Evolutionary conservation across 352 stramenopile species (phyloP), one percentile per base, ranked within the genome.

Genomic region (Phytophthora capsici): DNA sequence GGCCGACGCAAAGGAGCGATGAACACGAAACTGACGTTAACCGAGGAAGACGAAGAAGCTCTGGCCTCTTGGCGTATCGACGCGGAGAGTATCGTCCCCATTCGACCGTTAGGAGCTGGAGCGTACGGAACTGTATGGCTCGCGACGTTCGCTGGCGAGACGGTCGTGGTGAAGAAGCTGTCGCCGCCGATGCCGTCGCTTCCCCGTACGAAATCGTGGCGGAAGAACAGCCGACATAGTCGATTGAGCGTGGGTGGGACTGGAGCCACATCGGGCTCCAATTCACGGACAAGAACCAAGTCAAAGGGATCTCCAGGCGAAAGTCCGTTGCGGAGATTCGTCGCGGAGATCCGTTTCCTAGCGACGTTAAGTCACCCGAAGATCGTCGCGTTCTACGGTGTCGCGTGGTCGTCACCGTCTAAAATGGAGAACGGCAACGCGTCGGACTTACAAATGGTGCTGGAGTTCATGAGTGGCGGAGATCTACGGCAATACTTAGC

Each of bases 371-470:
- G 76, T 10, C 88, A 96, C 38, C 80, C 84, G 6, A 91, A 91
- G 52, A 93, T 96, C 19, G 64, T 96, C 14, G 67, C 81, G 17
- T 90, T 96, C 38, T 65, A 94, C n/a, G 89, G 89, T 6, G 82
- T 92, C 3, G 82, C 83, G 19, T 95, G 85, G 84, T 52, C 53
- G 3, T 62, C 57, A 3, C 53, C 63, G 12, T 47, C 52, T 23
- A 67, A 61, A 32, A 17, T 64, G 13, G 57, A 40, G 19, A 63
- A 25, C 14, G 30, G 16, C 2, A 52, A 74, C 44, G 63, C 36
- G 49, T 84, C 34, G 44, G 74, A 95, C 45, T 38, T 93, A 2
- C 77, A 86, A 32, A 79, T 92, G 61, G 71, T 93, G 13, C 36
- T 92, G 19, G 87, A 95, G 55, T 93, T 85, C 57, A 88, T 94